Conservation (phyloP, 345 rosid genomes). For the Rhodamnia rubescens region DNA sequence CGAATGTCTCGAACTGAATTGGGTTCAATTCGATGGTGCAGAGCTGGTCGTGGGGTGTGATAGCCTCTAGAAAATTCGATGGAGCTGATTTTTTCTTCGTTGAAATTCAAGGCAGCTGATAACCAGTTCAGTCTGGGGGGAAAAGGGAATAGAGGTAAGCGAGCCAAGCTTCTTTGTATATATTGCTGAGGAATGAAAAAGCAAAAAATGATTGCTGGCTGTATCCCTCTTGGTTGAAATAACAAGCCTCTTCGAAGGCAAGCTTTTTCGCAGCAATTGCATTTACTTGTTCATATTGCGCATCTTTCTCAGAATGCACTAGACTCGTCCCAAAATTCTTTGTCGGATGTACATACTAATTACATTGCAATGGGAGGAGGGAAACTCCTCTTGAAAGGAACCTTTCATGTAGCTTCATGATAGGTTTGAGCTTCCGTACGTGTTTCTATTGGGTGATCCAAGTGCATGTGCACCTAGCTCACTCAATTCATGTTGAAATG, state of each 20-base stretch:
- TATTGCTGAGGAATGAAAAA: background rate
- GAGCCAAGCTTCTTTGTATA: background rate
- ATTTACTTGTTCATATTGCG: background rate
- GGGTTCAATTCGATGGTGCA: background rate
- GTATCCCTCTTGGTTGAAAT: background rate
- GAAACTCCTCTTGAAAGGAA: background rate
- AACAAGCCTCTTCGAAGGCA: background rate
- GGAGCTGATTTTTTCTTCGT: background rate
- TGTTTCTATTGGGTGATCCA: background rate
- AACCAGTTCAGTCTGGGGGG: background rate
- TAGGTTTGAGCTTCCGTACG: background rate
- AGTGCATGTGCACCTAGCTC: background rate
- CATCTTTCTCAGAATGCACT: background rate
- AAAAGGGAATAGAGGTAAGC: background rate
- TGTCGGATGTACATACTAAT: background rate
- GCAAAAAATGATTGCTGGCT: background rate
- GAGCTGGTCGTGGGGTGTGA: background rate
- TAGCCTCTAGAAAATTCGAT: background rate
- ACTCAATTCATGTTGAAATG: background rate
- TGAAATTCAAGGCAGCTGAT: background rate
- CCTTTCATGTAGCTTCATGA: background rate
- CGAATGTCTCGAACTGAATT: background rate
- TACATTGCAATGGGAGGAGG: background rate
- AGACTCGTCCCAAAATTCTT: background rate
- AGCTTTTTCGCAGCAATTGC: background rate